A percentile compares a stretch with the other conserved stretches of the same genome.
phyloP scores from a whole-genome alignment of 2,329 filamentous ascomycete genomes.

The Phoma herbarum region DNA sequence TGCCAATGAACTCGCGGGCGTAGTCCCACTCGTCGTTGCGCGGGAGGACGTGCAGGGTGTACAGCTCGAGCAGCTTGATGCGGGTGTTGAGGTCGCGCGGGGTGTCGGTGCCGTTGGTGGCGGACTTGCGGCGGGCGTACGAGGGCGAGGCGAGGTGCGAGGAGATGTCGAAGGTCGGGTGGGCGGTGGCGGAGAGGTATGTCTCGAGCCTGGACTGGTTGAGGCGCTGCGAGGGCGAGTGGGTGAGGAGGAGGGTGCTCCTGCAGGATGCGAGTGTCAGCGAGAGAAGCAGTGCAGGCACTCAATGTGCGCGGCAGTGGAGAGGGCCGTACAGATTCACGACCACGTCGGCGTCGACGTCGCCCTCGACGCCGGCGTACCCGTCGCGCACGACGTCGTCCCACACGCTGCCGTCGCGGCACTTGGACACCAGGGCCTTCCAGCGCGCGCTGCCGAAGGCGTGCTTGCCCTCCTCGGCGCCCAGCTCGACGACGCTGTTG shows the following conservation, averaged over 20 bases:
- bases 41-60: conserved; percentile 92
- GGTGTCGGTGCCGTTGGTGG: conserved; percentile 72
- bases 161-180: conserved; percentile 76
- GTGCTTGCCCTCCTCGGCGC: conserved; percentile 87
- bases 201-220: conserved; percentile 90
- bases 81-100: conserved; percentile 84
- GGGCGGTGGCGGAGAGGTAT: conserved; percentile 80
- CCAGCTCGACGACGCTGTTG: conserved; percentile 89
- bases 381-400: conserved; percentile 88
- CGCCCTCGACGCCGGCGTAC: conserved; percentile 86
- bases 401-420: conserved; percentile 92
- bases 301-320: too few species aligned
- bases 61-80: conserved; percentile 93
- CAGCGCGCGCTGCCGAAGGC: conserved; percentile 87
- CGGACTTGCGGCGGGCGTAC: conserved; percentile 50
- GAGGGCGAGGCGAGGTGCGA: conserved; percentile 65
- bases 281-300: conserved; percentile 72
- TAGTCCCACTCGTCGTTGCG: conserved; percentile 97
- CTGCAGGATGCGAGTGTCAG: not conserved
- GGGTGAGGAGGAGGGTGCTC: conserved; percentile 82
- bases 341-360: conserved; percentile 94
- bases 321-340: conserved; percentile 81
- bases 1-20: conserved; percentile 85
- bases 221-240: conserved; percentile 80
- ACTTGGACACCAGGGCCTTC: conserved; percentile 81